Evolutionary conservation across 192 early-diverging fungal species (phyloP), one percentile per base, ranked within the genome.

Genomic region (Coemansia sp.): DNA sequence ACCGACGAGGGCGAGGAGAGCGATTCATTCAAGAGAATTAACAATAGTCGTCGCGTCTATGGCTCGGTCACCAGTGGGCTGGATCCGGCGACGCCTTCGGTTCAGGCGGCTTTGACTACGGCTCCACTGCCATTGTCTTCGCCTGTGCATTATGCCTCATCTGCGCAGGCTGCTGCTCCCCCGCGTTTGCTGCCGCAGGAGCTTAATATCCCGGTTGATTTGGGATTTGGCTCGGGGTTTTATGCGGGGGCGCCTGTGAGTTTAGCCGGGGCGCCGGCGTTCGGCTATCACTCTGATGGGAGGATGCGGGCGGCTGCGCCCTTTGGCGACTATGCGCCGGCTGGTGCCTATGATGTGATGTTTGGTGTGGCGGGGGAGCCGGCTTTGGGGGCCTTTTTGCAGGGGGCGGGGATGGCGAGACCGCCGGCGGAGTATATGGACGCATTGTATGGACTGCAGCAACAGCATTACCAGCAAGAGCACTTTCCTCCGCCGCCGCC

Each of bases 1-100:
- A 65, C 68, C 3, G 77, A 74, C 1, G 66, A 72, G 6, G 77
- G 74, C 21, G 48, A 61, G 1, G 62, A 62, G 0, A 48, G 43
- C 18, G 38, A 39, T 26, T 36, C 52, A 1, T 36, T 23, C 8
- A 37, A 5, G 12, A 21, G 31, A 1, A 48, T 6, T 12, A 21
- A n/a, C 14, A 14, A 26, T 6, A 0, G 5, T 0, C 52, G 52
- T 31, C 52, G 28, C 6, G 52, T 55, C 11, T 55, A 50, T 52
- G 47, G 45, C 34, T n/a, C 47, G 13, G 62, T 14, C 10, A 47
- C 34, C 0, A 45, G 31, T 8, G 31, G 31, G 13, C 5, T 63
- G 16, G 39, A 53, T 18, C 10, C 55, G 1, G 4, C 16, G 26
- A 2, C n/a, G 20, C 26, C 42, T 25, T 23, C 38, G 20, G 31